phyloP scores from a whole-genome alignment of 2,329 filamentous ascomycete species.

The Ophiostoma sp. region DNA sequence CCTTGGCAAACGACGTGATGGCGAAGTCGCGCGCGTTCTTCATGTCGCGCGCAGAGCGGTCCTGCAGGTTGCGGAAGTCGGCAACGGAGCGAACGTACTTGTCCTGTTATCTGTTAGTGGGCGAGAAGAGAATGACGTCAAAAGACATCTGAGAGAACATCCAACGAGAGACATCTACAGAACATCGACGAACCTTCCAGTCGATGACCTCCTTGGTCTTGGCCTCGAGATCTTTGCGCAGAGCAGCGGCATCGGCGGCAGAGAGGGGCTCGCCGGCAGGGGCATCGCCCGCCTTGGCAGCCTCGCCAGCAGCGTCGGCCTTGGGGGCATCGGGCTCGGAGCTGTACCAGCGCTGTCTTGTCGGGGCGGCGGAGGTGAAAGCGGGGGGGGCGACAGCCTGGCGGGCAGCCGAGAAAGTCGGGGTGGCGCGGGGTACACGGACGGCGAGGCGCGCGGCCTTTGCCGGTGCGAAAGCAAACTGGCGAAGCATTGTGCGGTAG shows the following conservation, averaged over 20 bases:
- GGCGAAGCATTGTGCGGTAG: conserved; percentile 22
- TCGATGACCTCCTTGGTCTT: conserved; percentile 58
- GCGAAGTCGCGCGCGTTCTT: conserved; percentile 85
- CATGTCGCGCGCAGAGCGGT: conserved; percentile 86
- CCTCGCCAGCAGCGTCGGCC: conserved; percentile 27
- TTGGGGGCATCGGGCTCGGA: conserved; percentile 36
- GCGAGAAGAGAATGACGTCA: background rate
- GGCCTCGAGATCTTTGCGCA: conserved; percentile 49
- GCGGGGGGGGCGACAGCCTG: conserved; percentile 27
- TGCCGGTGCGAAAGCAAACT: conserved; percentile 21
- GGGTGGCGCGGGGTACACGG: conserved; percentile 14
- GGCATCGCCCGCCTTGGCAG: conserved; percentile 10
- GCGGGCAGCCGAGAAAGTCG: conserved; percentile 21
- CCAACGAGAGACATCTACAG: too few relatives aligned
- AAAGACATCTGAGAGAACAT: too few relatives aligned
- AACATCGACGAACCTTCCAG: conserved; percentile 66
- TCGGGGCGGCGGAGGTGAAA: background rate
- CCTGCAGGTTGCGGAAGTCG: conserved; percentile 97
- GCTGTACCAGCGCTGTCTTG: conserved; percentile 42
- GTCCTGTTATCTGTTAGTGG: conserved; percentile 56
- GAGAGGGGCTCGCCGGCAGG: conserved; percentile 30
- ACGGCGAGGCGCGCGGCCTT: conserved; percentile 23
- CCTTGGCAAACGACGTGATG: conserved; percentile 90
- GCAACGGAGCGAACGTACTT: conserved; percentile 90
- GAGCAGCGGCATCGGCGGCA: conserved; percentile 33